Percentiles rank a stretch among this genome's conserved stretches.
phyloP scores from a whole-genome alignment of 192 early-diverging fungal species.

The Gaertneriomyces semiglobifer region DNA sequence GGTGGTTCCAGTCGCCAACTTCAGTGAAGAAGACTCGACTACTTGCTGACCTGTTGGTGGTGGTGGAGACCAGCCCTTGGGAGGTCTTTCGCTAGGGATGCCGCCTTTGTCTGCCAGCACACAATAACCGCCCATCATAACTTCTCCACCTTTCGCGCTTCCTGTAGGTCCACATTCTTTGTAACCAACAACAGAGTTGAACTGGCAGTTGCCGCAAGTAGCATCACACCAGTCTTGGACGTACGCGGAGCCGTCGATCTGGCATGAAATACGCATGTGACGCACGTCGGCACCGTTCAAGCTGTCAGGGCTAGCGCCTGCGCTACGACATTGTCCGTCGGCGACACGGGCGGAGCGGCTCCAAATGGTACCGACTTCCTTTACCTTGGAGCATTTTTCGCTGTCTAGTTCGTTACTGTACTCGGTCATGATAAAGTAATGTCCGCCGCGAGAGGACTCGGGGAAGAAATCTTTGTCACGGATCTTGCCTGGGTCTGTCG shows the following conservation, averaged over 20 bases:
- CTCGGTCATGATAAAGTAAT: not conserved
- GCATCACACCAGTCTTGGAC: slow-evolving; percentile 22
- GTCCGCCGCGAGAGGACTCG: not conserved
- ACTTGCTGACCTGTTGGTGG: not conserved
- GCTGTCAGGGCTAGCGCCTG: not conserved
- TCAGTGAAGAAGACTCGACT: too few species aligned
- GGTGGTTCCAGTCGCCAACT: too few species aligned
- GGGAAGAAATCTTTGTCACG: slow-evolving; percentile 2
- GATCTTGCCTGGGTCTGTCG: not conserved
- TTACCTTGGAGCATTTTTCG: not conserved
- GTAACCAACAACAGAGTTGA: slow-evolving; percentile 6
- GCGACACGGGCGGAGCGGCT: slow-evolving; percentile 12
- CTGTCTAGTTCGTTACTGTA: slow-evolving; percentile 19
- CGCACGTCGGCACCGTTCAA: not conserved
- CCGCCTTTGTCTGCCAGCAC: not conserved
- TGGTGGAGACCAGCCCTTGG: slow-evolving; percentile 7
- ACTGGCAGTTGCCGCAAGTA: slow-evolving; percentile 22
- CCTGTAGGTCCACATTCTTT: slow-evolving; percentile 17
- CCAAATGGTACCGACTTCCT: slow-evolving; percentile 1
- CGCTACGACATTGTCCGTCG: slow-evolving; percentile 18
- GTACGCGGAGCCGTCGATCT: slow-evolving; percentile 21
- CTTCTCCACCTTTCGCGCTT: not conserved
- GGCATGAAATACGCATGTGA: slow-evolving; percentile 20
- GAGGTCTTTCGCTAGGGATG: not conserved
- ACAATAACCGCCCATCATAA: slow-evolving; percentile 23